Base-by-base conservation (phyloP, 228 moss, liverwort and hornwort species). In the Sphagnum magellanicum region DNA sequence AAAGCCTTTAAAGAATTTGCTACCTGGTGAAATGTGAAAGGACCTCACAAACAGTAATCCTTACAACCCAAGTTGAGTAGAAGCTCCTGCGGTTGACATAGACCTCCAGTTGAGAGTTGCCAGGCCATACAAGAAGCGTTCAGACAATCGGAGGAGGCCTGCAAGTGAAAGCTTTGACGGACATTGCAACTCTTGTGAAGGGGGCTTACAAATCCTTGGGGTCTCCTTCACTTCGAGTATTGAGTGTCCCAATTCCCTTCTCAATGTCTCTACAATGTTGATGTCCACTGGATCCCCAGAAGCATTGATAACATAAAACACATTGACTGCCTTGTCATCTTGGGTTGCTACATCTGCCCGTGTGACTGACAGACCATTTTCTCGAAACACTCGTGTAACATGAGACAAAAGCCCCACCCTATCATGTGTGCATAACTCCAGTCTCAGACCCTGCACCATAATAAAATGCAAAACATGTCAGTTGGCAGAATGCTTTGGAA, bases 121-220 rank as follows among this genome's bases (percentile, higher is more conserved):
- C 1, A 83, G 61, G 8, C 76, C 68, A 50, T 74, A 70, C 13
- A 83, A 49, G 51, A 79, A 79, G 60, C 63, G 70, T 62, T 79
- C 76, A 0, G 83, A 79, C 52, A 79, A 76, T 11, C 76, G 55
- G 4, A 83, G 69, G 5, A 66, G 72, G 7, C 83, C 74, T 46
- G 79, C 62, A 5, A 79, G 79, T 5, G 79, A 84, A 5, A 83
- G 79, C 17, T 74, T 83, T 0, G 76, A 49, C 15, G 79, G 74
- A 47, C 67, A 76, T 4, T 59, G 13, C 0, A 76, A 52, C 50
- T 79, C 79, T 53, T 70, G 76, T 0, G 83, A 76, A 10, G 83
- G 76, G 8, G 83, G 74, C 10, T 71, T 66, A 0, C 71, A 73
- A 1, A 77, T 52, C 3, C 79, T 78, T 6, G 83, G 83, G 11